Evolutionary conservation across 2,329 filamentous ascomycete genomes (phyloP), one percentile per base, ranked within the genome.

Genomic region (Colletotrichum destructivum): DNA sequence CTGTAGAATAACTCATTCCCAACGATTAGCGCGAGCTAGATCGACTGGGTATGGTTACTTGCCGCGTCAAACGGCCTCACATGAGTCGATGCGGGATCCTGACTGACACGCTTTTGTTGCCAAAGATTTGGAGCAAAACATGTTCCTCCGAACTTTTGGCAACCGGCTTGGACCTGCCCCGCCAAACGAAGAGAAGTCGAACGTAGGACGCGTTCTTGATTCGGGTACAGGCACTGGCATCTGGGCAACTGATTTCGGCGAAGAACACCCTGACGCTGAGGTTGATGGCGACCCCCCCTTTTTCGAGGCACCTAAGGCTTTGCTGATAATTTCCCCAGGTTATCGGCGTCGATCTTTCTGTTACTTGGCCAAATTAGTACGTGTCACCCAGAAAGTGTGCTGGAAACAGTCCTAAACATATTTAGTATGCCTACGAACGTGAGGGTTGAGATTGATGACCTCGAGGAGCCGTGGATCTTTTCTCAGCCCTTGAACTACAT

Each of bases 311-410:
- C 11, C 23, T 21, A 11, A 21, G 16, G 12, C 16, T 31, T 31
- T 31, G 42, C 13, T 42, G 4, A 62, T 7, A 9, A 12, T 12
- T 23, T 18, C 18, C 38, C 12, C 49, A 73, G 71, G 88, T 80
- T 3, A 83, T 85, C 49, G 88, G 88, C 7, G 86, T 87, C 4
- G 88, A 91, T 73, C 81, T 91, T 1, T 89, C 87, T 18, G 88
- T 88, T 0, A 88, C 89, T 13, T 88, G 90, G 70, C 81, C 81
- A 1, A 26, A 35, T 55, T 79, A 75, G 78, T 78, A 60, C 47
- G 73, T 86, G 88, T 74, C 92, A 91, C 74, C 26, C 9, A 13
- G 13, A 13, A 16, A 7, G 12, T n/a, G n/a, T 40, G 2, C 7
- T 9, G 3, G 11, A 3, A 2, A 3, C 1, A 49, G 21, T 51